A percentile compares a stretch with the other conserved stretches of the same genome.
Conservation (phyloP, 106 monocot species). For the Apostasia shenzhenica region DNA sequence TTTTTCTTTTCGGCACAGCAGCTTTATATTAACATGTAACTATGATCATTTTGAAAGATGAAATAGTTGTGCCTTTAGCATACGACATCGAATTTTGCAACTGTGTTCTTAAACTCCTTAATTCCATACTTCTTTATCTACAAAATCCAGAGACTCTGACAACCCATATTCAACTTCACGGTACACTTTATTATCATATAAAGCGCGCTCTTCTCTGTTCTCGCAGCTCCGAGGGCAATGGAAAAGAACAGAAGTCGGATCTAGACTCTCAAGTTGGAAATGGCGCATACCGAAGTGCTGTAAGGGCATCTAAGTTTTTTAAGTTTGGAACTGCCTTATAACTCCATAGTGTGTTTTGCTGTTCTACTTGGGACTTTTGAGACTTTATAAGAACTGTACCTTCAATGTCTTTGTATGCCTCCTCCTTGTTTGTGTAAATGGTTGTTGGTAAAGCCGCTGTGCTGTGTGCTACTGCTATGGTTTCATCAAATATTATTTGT, state of each 20-base stretch:
- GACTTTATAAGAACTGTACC: background rate
- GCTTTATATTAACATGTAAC: too few species aligned
- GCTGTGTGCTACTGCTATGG: slow-evolving; percentile 15
- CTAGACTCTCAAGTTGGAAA: slow-evolving; percentile 5
- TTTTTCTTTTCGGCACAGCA: too few species aligned
- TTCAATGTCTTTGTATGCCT: slow-evolving; percentile 11
- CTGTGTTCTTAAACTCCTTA: too few species aligned
- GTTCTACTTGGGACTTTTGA: slow-evolving; percentile 8
- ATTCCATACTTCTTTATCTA: too few species aligned
- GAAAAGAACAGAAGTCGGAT: slow-evolving; percentile 43
- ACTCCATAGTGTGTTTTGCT: slow-evolving; percentile 14
- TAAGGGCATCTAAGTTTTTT: slow-evolving; percentile 6
- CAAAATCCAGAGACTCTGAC: too few species aligned
- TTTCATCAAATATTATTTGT: background rate
- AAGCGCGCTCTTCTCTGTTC: background rate
- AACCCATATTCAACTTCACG: background rate
- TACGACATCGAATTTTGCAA: too few species aligned
- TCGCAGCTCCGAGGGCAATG: slow-evolving; percentile 45
- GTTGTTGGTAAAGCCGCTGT: slow-evolving; percentile 4
- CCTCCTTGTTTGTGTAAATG: slow-evolving; percentile 24
- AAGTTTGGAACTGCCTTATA: slow-evolving; percentile 8
- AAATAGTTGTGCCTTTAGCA: too few species aligned
- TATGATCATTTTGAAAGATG: too few species aligned
- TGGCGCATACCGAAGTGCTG: background rate
- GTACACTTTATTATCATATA: background rate